Evolutionary conservation across 371 early-diverging fungal species (phyloP).

Genomic region (Lichtheimia hyalospora): DNA sequence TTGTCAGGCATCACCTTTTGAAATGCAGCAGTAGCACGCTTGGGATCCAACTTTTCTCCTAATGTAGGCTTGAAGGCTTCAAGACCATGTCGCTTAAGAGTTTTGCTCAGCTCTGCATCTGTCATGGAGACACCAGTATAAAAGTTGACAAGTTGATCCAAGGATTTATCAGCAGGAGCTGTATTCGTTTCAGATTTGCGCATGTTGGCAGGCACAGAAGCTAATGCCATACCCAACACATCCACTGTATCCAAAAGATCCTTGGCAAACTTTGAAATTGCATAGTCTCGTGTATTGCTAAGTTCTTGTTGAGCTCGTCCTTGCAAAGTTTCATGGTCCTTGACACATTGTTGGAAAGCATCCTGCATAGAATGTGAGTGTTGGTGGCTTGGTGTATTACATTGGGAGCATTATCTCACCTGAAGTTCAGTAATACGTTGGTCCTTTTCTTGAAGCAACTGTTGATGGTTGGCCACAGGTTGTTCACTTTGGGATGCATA

Average conservation of each 20-base stretch:
- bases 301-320: constrained; percentile 85
- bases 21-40: constrained; percentile 91
- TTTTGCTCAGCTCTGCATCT: constrained; percentile 76
- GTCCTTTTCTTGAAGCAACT: neutral
- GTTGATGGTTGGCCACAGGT: neutral
- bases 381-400: neutral
- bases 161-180: constrained; percentile 38
- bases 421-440: neutral
- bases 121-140: constrained; percentile 92
- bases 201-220: constrained; percentile 63
- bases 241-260: constrained; percentile 94
- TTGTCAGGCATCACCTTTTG: constrained; percentile 86
- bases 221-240: constrained; percentile 84
- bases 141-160: constrained; percentile 73
- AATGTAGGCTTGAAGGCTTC: constrained; percentile 70
- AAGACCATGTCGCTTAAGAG: constrained; percentile 88
- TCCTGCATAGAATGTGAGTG: constrained; percentile 47
- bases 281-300: constrained; percentile 74
- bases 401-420: neutral
- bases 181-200: constrained; percentile 20
- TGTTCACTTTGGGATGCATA: neutral
- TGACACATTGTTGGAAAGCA: constrained; percentile 82
- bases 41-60: constrained; percentile 90
- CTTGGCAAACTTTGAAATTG: constrained; percentile 95
- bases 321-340: constrained; percentile 93